Conservation (phyloP, 2,329 filamentous ascomycete genomes). For the Bipolaris bicolor region DNA sequence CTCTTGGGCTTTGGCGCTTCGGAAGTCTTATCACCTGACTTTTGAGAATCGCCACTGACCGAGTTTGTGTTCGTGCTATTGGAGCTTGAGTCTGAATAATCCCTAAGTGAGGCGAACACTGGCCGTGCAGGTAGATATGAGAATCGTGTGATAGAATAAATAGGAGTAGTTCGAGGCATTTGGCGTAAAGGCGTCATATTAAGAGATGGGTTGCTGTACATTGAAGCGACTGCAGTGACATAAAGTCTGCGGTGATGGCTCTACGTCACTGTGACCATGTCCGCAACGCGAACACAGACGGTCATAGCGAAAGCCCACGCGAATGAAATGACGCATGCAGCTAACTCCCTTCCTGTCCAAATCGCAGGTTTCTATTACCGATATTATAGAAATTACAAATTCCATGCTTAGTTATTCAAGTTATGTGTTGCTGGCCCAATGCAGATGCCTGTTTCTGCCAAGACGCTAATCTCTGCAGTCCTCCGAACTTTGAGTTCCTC, state of each 20-base stretch:
- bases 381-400: not conserved
- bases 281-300: slow-evolving; percentile 5
- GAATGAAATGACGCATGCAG: not conserved
- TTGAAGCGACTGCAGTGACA: slow-evolving; percentile 1
- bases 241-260: not conserved
- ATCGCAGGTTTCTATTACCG: not conserved
- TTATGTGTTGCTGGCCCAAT: slow-evolving; percentile 1
- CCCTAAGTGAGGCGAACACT: not conserved
- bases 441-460: slow-evolving; percentile 20
- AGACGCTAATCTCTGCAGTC: slow-evolving; percentile 26
- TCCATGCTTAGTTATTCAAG: not conserved
- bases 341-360: no score
- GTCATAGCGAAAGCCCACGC: not conserved
- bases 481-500: slow-evolving; percentile 27
- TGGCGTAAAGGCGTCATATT: slow-evolving; percentile 2
- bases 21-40: slow-evolving; percentile 17
- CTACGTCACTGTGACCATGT: slow-evolving; percentile 35
- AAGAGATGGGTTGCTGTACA: not conserved
- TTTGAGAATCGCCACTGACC: slow-evolving; percentile 11
- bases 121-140: not conserved
- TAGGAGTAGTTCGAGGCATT: not conserved
- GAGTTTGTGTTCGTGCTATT: not conserved
- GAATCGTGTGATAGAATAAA: not conserved
- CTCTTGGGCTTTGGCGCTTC: slow-evolving; percentile 30
- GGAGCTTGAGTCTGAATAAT: slow-evolving; percentile 11